Conservation (phyloP, 495 filamentous ascomycete species). For the Hypoxylon rickii region DNA sequence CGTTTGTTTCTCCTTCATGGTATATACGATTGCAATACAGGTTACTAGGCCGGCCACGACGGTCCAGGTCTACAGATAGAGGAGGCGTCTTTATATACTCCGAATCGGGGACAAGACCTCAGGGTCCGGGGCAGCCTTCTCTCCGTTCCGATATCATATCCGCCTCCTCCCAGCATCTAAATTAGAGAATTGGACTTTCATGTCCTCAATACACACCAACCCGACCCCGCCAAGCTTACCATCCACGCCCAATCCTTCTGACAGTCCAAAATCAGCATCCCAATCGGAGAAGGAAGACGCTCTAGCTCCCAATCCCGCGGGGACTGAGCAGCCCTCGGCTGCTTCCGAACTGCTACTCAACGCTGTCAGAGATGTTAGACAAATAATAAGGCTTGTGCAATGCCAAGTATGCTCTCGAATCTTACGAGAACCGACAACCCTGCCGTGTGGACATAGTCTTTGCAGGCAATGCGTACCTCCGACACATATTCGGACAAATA, state of each 20-base stretch:
- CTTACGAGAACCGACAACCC: slow-evolving; percentile 67
- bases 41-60: too few relatives aligned
- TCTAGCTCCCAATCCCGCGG: slow-evolving; percentile 6
- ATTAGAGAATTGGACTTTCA: slow-evolving; percentile 25
- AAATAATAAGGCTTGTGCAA: slow-evolving; percentile 72
- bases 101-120: too few relatives aligned
- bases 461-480: slow-evolving; percentile 77
- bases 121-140: too few relatives aligned
- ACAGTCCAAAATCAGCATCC: slow-evolving; percentile 4
- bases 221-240: slow-evolving; percentile 15
- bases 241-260: slow-evolving; percentile 15
- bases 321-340: slow-evolving; percentile 14
- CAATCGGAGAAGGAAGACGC: slow-evolving; percentile 15
- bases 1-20: too few relatives aligned
- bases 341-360: slow-evolving; percentile 23
- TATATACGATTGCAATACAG: too few relatives aligned
- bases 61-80: too few relatives aligned
- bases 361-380: slow-evolving; percentile 40
- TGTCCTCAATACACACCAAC: slow-evolving; percentile 31
- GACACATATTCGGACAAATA: slow-evolving; percentile 62
- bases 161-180: background rate
- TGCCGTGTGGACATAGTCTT: slow-evolving; percentile 82
- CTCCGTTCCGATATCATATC: background rate
- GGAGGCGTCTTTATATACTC: slow-evolving; percentile 1
- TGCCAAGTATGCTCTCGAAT: slow-evolving; percentile 75